Base-by-base conservation (phyloP, 2,329 filamentous ascomycete species). In the Penicillium sp. region DNA sequence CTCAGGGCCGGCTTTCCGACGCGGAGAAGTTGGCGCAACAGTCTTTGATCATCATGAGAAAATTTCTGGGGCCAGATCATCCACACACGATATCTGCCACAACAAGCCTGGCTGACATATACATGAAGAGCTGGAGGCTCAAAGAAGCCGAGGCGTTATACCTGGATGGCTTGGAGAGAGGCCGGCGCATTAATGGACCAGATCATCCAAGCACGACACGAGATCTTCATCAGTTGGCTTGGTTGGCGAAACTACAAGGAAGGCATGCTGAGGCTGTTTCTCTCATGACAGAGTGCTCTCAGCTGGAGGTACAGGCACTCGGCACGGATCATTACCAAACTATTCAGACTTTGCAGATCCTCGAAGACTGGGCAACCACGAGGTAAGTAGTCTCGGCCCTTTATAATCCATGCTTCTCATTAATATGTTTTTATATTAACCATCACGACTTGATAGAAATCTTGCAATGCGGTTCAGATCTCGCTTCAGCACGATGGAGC, bases 1-100 rank as follows among this genome's bases (percentile, higher is more conserved):
- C 15, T 13, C 44, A 59, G 19, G 61, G 56, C 4, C 49, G 59
- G 13, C 40, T 61, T 10, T 40, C 10, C 1, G 51, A 64, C 37
- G 53, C 59, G 3, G n/a, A 49, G 4, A 47, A 65, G 13, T 12
- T 66, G n/a, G 19, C 50, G 17, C 2, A 30, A 8, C 47, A 57
- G 12, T 35, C 4, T 0, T n/a, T 60, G 12, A 2, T 38, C 1
- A 45, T 60, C 2, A 6, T n/a, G 24, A 58, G 3, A 45, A 40
- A 3, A 6, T 2, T 10, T 0, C 17, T 38, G 1, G 58, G 58
- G 1, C 22, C 45, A n/a, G 58, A 59, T 0, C 0, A 59, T 19
- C 13, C 15, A 3, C 1, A 12, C 26, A 59, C 58, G 2, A 3
- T 24, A 0, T 2, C 0, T 6, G 37, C 8, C 2, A 63, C 59